A percentile compares a stretch with the other conserved stretches of the same genome.
These are phyloP conservation scores for Ascochyta koolunga DNA, from an alignment of 2,329 filamentous ascomycete species.

Conservation along the genomic window DNA sequence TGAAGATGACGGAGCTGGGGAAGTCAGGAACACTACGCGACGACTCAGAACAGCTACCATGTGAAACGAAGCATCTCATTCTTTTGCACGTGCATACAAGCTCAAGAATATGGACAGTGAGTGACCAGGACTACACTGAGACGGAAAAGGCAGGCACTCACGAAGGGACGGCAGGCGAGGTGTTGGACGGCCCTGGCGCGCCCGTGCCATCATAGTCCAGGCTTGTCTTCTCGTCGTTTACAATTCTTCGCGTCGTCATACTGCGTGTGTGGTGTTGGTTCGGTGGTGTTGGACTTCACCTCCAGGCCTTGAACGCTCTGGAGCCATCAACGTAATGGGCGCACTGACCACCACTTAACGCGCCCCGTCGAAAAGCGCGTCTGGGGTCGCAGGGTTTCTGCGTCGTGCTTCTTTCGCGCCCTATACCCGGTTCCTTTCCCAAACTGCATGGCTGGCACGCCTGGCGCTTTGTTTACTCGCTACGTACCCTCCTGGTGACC, in stretches of 20 bases:
- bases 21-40: slow-evolving; percentile 7
- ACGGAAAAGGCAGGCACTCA: slow-evolving; percentile 54
- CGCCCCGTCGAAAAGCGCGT: slow-evolving; percentile 16
- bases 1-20: slow-evolving; percentile 79
- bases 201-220: slow-evolving; percentile 52
- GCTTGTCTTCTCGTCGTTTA: slow-evolving; percentile 69
- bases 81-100: neutral
- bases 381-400: slow-evolving; percentile 3
- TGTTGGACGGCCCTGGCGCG: slow-evolving; percentile 66
- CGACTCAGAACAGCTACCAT: neutral
- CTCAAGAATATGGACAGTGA: neutral
- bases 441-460: neutral
- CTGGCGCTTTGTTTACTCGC: slow-evolving; percentile 1
- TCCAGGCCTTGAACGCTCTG: neutral
- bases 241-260: slow-evolving; percentile 75
- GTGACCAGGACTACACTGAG: neutral
- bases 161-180: slow-evolving; percentile 82
- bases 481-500: neutral
- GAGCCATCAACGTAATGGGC: slow-evolving; percentile 3
- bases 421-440: neutral
- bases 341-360: slow-evolving; percentile 17
- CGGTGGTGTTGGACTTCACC: neutral
- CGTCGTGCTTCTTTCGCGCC: neutral
- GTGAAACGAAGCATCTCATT: neutral
- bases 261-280: neutral